Base-by-base conservation (phyloP, 2,329 filamentous ascomycete genomes). In the Ophiostoma perfectum region DNA sequence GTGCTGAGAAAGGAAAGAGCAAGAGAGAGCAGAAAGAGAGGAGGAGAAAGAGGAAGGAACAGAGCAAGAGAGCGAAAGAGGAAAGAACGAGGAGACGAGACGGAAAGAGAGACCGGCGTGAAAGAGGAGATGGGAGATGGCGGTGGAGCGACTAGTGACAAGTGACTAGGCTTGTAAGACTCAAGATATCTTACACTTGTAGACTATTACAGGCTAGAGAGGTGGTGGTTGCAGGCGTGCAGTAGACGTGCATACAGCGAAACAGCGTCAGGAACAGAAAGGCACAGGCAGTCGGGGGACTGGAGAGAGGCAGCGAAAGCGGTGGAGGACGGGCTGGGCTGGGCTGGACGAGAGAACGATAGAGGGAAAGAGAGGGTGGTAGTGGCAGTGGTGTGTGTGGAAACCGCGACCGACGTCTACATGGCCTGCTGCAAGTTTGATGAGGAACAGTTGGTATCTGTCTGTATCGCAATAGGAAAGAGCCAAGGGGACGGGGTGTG, bases 1-100 rank as follows among this genome's bases (percentile, higher is more conserved):
- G 41, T 45, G 63, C 41, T 64, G 18, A 42, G 14, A 64, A 14
- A 64, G 63, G 63, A 65, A 66, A 68, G 58, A 73, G 70, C 73
- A 75, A 12, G 70, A 72, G 73, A 75, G 74, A 74, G 73, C 73
- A 71, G 71, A 70, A 70, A 70, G 70, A 72, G 70, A 68, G 70
- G 67, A 69, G 71, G 73, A 69, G 65, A 9, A 11, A 27, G 62
- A 73, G 73, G 64, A 69, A 73, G 72, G 74, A 73, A 77, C 55
- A 47, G 75, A 71, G 70, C 68, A 71, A 75, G 73, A 74, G 73
- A 74, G 70, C 73, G 67, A 71, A 72, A 67, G 67, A 72, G 73
- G 69, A 66, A 71, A 71, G 70, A 66, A 74, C 73, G 60, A 69
- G 73, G 72, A 73, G 74, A 77, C 45, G 44, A 76, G 72, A 70